Conservation (phyloP, 139 green algal species). For the Chlamydomonas sp. region DNA sequence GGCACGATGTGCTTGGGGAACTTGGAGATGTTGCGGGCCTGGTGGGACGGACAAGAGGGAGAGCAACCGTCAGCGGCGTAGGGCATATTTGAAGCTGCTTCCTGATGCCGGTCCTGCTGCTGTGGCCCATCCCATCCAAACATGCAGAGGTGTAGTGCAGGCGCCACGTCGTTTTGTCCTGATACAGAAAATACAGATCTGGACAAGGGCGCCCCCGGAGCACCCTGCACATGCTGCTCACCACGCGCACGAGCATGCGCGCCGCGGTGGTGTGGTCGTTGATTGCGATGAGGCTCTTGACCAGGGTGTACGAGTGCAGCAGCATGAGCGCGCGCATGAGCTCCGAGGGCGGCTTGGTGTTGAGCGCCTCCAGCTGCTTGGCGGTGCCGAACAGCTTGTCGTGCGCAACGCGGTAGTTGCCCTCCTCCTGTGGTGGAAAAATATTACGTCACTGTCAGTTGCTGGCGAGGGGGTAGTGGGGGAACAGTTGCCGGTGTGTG, state of each 20-base stretch:
- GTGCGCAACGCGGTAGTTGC: conserved; percentile 88
- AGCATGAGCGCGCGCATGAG: conserved; percentile 66
- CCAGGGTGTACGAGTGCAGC: conserved; percentile 82
- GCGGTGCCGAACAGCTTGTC: conserved; percentile 74
- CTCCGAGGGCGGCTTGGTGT: conserved; percentile 48
- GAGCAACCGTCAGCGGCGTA: too few relatives aligned
- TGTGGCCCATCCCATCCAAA: too few relatives aligned
- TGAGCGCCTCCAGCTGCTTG: conserved; percentile 61
- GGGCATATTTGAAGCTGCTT: background rate
- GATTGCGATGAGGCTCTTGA: conserved; percentile 77
- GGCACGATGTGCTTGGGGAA: conserved; percentile 79
- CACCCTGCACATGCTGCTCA: conserved; percentile 41
- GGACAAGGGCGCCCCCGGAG: background rate
- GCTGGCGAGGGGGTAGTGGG: too few relatives aligned
- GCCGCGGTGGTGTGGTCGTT: conserved; percentile 75
- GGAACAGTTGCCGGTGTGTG: background rate
- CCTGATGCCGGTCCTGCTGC: too few relatives aligned
- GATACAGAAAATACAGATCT: too few relatives aligned
- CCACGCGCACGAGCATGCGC: conserved; percentile 82
- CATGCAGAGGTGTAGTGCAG: too few relatives aligned
- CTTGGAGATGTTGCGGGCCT: conserved; percentile 52
- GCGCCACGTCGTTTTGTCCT: too few relatives aligned
- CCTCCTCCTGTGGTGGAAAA: conserved; percentile 66
- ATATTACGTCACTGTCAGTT: background rate
- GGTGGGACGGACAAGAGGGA: too few relatives aligned